Percentiles rank a stretch among this genome's conserved stretches.
Evolutionary conservation across 768 basidiomycete genomes (phyloP).

Genomic region (Rhodotorula kratochvilovae): DNA sequence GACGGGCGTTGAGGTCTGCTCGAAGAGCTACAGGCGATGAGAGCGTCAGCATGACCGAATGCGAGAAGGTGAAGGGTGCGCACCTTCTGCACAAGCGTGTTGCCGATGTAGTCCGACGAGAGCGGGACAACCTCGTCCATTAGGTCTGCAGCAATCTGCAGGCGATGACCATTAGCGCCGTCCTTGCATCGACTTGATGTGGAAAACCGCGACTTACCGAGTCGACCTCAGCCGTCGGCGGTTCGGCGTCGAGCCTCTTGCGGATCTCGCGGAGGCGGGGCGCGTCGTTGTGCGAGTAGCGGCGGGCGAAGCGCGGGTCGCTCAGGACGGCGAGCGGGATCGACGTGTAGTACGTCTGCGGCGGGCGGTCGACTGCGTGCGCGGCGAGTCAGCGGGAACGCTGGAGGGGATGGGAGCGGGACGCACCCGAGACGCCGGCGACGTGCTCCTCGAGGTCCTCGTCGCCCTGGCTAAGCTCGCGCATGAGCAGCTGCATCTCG

Average conservation of each 20-base stretch:
- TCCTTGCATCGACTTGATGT: too few relatives aligned
- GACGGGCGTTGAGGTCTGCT: conserved; percentile 71
- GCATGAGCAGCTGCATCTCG: conserved; percentile 96
- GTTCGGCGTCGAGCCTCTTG: conserved; percentile 75
- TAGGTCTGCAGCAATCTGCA: conserved; percentile 73
- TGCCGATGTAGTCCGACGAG: conserved; percentile 96
- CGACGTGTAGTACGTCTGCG: conserved; percentile 91
- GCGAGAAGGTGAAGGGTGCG: background rate
- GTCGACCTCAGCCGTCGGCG: conserved; percentile 70
- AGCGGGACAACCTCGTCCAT: conserved; percentile 93
- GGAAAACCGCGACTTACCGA: conserved; percentile 42
- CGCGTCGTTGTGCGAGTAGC: conserved; percentile 63
- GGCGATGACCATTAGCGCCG: too few relatives aligned
- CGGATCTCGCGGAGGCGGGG: conserved; percentile 88
- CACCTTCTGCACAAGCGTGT: conserved; percentile 61
- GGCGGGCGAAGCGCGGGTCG: conserved; percentile 32
- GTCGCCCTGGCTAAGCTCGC: conserved; percentile 74
- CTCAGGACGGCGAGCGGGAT: conserved; percentile 72
- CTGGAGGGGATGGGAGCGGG: conserved; percentile 4
- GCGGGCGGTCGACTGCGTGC: conserved; percentile 74
- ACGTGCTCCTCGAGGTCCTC: conserved; percentile 78
- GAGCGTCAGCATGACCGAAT: conserved; percentile 6
- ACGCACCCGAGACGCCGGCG: conserved; percentile 70
- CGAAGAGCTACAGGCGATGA: conserved; percentile 67
- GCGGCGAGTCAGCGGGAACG: background rate